Evolutionary conservation across 176 grass and related monocot species (phyloP), one percentile per base, ranked within the genome.

Genomic region (Musa beccarii): DNA sequence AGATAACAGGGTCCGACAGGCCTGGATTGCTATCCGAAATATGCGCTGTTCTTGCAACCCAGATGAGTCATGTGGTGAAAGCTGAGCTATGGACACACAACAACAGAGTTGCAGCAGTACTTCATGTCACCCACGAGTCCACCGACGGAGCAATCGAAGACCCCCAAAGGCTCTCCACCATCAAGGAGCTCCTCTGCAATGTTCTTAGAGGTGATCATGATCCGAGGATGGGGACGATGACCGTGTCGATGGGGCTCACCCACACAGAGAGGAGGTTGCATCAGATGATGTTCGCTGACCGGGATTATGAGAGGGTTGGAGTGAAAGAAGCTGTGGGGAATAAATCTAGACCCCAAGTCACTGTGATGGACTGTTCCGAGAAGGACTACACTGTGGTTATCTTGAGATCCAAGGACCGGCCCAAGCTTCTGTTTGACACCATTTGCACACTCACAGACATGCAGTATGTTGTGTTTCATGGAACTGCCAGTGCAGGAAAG

Each of bases 391-490:
- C 68, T 51, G 68, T 70, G 9, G 43, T 70, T 10, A 20, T 70
- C 4, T 19, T 70, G 49, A 70, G 15, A 6, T 70, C 68, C 8
- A 70, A 43, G 68, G 68, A 70, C 68, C 7, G 68, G 68, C 68
- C 49, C 1, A 70, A 70, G 68, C 68, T 70, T 55, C 53, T 74
- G 8, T 74, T 74, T 9, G 72, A 74, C 17, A 74, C 22, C 10
- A 51, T 74, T 26, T 74, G 72, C 20, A 74, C 72, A 1, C 53
- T 74, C 12, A 74, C 72, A 2, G 72, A 74, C 25, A 74, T 57
- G 72, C 52, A 74, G 10, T 74, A 74, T 29, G 72, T 74, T 28
- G 72, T 74, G 21, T 57, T 25, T 28, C 72, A 74, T 34, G 72
- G 72, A 5, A 74, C 52, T 2, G 72, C 56, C 24, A 28, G 53